Conservation (phyloP, 495 filamentous ascomycete genomes). For the Cryomyces minteri region DNA sequence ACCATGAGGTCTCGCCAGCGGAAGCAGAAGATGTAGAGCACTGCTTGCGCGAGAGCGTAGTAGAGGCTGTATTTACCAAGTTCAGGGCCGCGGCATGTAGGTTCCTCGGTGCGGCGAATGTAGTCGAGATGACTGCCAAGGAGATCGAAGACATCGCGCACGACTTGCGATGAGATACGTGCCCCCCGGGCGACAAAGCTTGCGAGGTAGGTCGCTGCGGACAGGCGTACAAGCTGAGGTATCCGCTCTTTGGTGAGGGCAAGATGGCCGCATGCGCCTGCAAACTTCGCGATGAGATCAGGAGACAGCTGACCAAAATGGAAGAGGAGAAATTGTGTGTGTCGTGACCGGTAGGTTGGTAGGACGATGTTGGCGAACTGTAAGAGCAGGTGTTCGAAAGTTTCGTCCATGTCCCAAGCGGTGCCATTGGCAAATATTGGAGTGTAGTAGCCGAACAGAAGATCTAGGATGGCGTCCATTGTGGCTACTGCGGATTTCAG, state of each 20-base stretch:
- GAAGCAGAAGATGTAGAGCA: constrained; percentile 96
- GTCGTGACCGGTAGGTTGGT: constrained; percentile 70
- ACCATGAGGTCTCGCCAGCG: constrained; percentile 78
- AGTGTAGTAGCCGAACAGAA: constrained; percentile 67
- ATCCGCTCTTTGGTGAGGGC: constrained; percentile 37
- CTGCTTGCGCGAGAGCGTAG: constrained; percentile 74
- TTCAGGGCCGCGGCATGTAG: constrained; percentile 61
- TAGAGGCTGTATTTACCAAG: constrained; percentile 65
- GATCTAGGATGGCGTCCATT: constrained; percentile 80
- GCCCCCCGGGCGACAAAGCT: constrained; percentile 83
- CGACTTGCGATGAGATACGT: constrained; percentile 52
- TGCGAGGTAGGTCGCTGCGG: constrained; percentile 79
- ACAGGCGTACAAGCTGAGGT: constrained; percentile 53
- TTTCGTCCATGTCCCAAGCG: constrained; percentile 25
- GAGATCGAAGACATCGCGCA: constrained; percentile 58
- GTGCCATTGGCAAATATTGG: constrained; percentile 37
- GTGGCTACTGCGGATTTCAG: constrained; percentile 72
- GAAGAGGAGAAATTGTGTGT: constrained; percentile 83
- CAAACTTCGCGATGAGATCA: constrained; percentile 58
- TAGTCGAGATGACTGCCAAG: constrained; percentile 54
- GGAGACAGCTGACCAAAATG: constrained; percentile 72
- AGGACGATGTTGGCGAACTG: constrained; percentile 76
- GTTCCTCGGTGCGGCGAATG: constrained; percentile 43
- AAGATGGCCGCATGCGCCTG: constrained; percentile 55
- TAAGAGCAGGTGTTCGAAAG: constrained; percentile 54